Conservation (phyloP, 345 rosid genomes). For the Hibiscus syriacus region DNA sequence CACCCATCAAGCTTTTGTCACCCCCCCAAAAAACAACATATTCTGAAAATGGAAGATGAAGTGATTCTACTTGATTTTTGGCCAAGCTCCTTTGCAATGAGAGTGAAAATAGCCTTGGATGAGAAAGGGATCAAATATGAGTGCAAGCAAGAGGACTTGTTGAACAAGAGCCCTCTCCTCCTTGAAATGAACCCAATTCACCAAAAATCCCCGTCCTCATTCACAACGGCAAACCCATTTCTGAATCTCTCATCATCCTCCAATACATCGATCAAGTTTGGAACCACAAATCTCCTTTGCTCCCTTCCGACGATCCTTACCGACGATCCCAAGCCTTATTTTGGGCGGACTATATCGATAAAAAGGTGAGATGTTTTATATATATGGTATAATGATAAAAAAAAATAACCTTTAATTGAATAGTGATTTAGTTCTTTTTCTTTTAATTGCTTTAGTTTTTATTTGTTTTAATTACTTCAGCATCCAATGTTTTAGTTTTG, state of each 20-base stretch:
- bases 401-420: too few species aligned
- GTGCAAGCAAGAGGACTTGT: slow-evolving; percentile 2
- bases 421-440: too few species aligned
- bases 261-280: slow-evolving; percentile 4
- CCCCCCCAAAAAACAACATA: too few species aligned
- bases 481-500: too few species aligned
- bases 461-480: too few species aligned
- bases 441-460: too few species aligned
- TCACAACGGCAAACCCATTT: slow-evolving; percentile 8
- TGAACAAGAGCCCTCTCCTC: slow-evolving; percentile 1
- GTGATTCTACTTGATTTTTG: slow-evolving; percentile 1
- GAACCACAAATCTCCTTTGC: slow-evolving; percentile 6
- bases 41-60: too few species aligned
- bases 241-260: slow-evolving; percentile 1
- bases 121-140: slow-evolving; percentile 4
- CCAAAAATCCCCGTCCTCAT: slow-evolving; percentile 4
- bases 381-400: too few species aligned
- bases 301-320: not conserved
- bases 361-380: not conserved
- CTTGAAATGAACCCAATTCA: not conserved
- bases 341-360: slow-evolving; percentile 1
- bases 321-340: slow-evolving; percentile 3
- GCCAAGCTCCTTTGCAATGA: slow-evolving; percentile 3
- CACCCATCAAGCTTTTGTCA: too few species aligned
- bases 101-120: slow-evolving; percentile 4